Base-by-base conservation (phyloP, 2,329 filamentous ascomycete species). In the Podosphaera leucotricha region DNA sequence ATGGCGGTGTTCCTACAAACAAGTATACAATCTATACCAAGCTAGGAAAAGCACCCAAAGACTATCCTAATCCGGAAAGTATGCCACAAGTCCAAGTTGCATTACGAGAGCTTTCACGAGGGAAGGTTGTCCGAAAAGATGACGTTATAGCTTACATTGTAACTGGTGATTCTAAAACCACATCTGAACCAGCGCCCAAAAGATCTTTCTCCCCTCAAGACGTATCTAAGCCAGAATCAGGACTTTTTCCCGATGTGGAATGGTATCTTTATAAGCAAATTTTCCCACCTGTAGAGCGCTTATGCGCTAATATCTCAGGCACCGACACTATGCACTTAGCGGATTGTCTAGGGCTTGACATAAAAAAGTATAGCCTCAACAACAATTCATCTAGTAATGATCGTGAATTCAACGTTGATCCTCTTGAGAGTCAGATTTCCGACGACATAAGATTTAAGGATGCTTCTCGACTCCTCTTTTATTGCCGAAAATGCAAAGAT, bases 21-120 rank as follows among this genome's bases (percentile, higher is more conserved):
- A 94, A 94, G 65, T 98, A 95, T 64, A 92, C 86, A 54, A 98
- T 98, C 59, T 93, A 84, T 62, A 95, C 87, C 6, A 92, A 95
- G 67, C 80, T 98, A 46, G 90, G 90, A 52, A 98, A 98, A 60
- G 73, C 78, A 28, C 90, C 90, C 2, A 78, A 79, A 49, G 86
- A 95, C 50, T 98, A 98, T 55, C 87, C 87, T 44, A 93, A 94
- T 57, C 81, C 78, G 44, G 83, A 87, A 58, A 81, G 77, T 36
- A 95, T 98, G 90, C 90, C 90, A 2, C 87, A 93, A 46, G 87
- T 93, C 1, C 90, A 98, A 59, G 90, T 98, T 6, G 90, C 90
- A 6, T 70, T 95, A 19, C 79, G 85, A 36, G 83, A 92, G 50
- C 72, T 92, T 47, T 79, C 81, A 15, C 77, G 81, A 47, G 90